Base-by-base conservation (phyloP, 1,284 basidiomycete genomes). In the Gymnopus androsaceus region DNA sequence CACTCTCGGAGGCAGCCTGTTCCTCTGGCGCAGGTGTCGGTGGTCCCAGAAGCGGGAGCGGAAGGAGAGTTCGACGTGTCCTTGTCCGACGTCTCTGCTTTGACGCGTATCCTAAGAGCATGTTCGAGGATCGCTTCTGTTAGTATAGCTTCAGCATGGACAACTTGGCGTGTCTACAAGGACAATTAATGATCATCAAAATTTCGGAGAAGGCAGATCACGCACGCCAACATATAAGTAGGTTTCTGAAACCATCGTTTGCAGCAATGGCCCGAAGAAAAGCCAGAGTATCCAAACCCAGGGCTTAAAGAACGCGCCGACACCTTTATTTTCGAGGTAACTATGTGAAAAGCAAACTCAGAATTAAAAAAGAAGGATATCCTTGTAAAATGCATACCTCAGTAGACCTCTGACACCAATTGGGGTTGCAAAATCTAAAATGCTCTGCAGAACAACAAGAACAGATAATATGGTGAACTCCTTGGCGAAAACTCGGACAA, bases 121-220 rank as follows among this genome's bases (percentile, higher is more conserved):
- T 90, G 88, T 57, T 88, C 84, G 64, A 90, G 88, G 5, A 90
- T 70, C 3, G 90, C 76, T 61, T 89, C 81, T 0, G 87, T 88
- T 51, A 90, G 72, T 50, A 92, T 78, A 2, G 78, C 78, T 66
- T 90, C 85, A 5, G 71, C 66, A 41, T 80, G 79, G 14, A 85
- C 81, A 7, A 83, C 69, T 9, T 73, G 72, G 15, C 75, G 69
- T 1, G 77, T 82, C 66, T 67, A 30, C 11, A 27, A 23, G 14
- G 38, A 14, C 11, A 17, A 40, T 12, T 7, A 21, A 12, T 12
- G 4, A 40, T 19, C 4, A 14, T 37, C 21, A 14, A 23, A 41
- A 6, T 23, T 19, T n/a, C n/a, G 19, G 30, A 8, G 9, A 9
- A 31, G 40, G 17, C 7, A 14, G 9, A 23, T 34, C 23, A 68